Evolutionary conservation across 2,329 filamentous ascomycete species (phyloP).

Genomic region (Neophaeococcomyces aloes): DNA sequence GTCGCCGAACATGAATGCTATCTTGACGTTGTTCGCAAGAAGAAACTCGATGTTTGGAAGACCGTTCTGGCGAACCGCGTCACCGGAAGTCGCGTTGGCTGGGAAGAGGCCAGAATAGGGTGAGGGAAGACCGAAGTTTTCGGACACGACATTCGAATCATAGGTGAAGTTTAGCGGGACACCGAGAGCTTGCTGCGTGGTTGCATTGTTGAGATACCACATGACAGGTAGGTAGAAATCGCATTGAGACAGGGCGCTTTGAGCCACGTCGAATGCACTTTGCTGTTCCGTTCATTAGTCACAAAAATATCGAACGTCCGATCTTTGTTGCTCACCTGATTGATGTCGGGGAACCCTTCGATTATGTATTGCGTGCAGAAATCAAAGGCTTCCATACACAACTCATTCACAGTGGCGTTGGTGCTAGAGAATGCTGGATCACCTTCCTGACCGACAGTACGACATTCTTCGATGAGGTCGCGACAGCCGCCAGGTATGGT

Average conservation of each 20-base stretch:
- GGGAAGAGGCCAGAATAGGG: no score
- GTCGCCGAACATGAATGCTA: conserved; percentile 44
- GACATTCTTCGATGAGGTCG: conserved; percentile 44
- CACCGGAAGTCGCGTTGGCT: conserved; percentile 20
- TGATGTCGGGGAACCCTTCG: no score
- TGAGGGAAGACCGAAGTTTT: conserved; percentile 30
- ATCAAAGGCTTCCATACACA: conserved; percentile 36
- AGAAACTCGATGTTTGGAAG: conserved; percentile 35
- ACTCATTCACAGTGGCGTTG: conserved; percentile 36
- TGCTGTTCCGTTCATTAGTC: no score
- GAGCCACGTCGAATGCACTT: conserved; percentile 33
- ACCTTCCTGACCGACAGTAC: conserved; percentile 34
- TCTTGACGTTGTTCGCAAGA: conserved; percentile 41
- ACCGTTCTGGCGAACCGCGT: conserved; percentile 24
- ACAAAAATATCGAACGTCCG: no score
- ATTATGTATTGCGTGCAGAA: conserved; percentile 38
- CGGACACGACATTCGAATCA: conserved; percentile 37
- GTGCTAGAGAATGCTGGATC: conserved; percentile 42
- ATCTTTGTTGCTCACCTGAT: no score
- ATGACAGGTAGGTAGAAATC: conserved; percentile 30
- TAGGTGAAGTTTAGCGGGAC: conserved; percentile 50
- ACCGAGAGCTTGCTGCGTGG: conserved; percentile 49
- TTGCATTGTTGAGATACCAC: conserved; percentile 45
- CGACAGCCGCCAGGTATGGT: conserved; percentile 41
- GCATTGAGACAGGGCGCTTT: conserved; percentile 43